These are phyloP conservation scores for Canavalia ensiformis DNA, from an alignment of 306 rosid genomes.

Conservation along the genomic window DNA sequence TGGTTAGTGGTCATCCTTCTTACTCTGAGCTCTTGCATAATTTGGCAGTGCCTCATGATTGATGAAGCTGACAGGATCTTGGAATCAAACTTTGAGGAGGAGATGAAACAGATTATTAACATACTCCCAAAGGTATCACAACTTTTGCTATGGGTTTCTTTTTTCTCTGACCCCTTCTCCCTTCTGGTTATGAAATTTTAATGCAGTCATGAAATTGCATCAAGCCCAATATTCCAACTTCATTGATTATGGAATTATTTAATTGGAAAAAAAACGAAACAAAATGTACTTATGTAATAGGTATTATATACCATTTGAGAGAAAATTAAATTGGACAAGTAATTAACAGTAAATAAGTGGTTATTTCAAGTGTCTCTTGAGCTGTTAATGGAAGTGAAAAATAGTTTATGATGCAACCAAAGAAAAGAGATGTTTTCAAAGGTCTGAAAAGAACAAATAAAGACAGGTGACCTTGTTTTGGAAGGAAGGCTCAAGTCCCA, in stretches of 20 bases:
- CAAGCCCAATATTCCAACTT: not conserved
- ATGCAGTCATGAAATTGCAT: conserved; percentile 8
- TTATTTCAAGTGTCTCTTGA: conserved; percentile 15
- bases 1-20: conserved; percentile 31
- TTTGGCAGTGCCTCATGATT: conserved; percentile 82
- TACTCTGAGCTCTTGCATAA: conserved; percentile 39
- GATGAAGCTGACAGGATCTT: conserved; percentile 99
- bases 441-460: not conserved
- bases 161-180: not conserved
- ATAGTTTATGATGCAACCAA: not conserved
- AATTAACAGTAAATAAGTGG: not conserved
- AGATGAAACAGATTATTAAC: conserved; percentile 88
- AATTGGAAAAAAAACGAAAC: not conserved
- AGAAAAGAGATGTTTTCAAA: not conserved
- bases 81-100: conserved; percentile 97
- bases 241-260: not conserved
- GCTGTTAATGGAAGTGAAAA: conserved; percentile 20
- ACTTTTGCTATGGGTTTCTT: conserved; percentile 4
- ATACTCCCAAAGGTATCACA: conserved; percentile 80
- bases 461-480: not conserved
- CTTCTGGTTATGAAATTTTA: not conserved
- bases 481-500: not conserved
- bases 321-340: conserved; percentile 16
- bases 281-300: not conserved
- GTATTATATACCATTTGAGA: conserved; percentile 1